Evolutionary conservation across 352 stramenopile species (phyloP).

Genomic region (Aphanomyces stellatus): DNA sequence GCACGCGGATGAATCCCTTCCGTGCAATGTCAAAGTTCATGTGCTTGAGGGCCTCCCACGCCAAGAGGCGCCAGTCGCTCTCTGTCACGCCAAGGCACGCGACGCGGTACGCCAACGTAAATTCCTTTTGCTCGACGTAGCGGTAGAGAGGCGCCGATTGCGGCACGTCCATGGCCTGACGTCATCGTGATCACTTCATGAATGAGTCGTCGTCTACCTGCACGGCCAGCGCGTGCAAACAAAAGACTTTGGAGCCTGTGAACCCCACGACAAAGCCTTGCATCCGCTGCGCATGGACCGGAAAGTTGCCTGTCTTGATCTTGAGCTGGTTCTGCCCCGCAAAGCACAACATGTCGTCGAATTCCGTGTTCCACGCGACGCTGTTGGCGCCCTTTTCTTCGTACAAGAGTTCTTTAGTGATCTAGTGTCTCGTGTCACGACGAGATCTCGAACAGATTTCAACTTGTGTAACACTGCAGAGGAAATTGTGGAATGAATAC

Average conservation of each 20-base stretch:
- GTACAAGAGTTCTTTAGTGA: constrained; percentile 85
- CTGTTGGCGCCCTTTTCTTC: constrained; percentile 78
- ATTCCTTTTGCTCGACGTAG: constrained; percentile 86
- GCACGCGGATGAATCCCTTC: constrained; percentile 85
- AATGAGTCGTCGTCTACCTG: background rate
- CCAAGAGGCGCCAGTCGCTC: constrained; percentile 81
- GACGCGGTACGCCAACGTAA: constrained; percentile 79
- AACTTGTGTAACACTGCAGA: background rate
- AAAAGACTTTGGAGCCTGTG: constrained; percentile 89
- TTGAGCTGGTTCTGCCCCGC: constrained; percentile 79
- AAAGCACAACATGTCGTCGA: constrained; percentile 93
- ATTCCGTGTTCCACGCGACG: constrained; percentile 91
- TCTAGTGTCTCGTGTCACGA: too few species aligned
- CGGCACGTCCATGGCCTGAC: constrained; percentile 85
- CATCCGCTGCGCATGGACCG: constrained; percentile 84
- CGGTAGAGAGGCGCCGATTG: constrained; percentile 83
- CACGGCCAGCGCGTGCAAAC: constrained; percentile 75
- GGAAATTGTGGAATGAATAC: background rate
- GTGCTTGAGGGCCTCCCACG: constrained; percentile 75
- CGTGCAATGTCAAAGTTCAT: constrained; percentile 76
- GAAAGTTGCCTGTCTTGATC: constrained; percentile 87
- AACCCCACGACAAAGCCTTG: constrained; percentile 91
- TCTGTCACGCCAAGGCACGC: constrained; percentile 93
- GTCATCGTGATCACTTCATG: background rate
- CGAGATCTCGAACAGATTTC: too few species aligned